Evolutionary conservation across 192 early-diverging fungal species (phyloP), one percentile per base, ranked within the genome.

Genomic region (Podila clonocystis): DNA sequence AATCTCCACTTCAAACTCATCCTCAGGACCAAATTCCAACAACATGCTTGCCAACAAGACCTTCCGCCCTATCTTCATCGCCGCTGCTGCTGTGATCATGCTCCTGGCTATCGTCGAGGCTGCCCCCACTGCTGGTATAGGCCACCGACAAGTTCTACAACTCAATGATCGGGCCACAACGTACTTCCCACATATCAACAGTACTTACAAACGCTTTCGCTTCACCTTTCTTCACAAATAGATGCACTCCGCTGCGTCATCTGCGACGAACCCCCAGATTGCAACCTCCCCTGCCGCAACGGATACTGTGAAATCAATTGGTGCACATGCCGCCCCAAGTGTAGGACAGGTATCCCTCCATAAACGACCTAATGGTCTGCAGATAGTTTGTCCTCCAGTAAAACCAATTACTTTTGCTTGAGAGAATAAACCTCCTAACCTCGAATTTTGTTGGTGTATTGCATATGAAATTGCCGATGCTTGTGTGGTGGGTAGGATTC

Each of bases 11-110:
- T 2, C 34, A 36, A 36, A 36, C 34, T 36, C 15, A 45, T 45
- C 41, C 41, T 17, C 41, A 45, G 13, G 41, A 45, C 1, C 41
- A 45, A 45, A 33, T 33, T 17, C 13, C 34, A 8, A 45, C 41
- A 45, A 17, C 41, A 61, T 61, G 59, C 59, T 61, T 33, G 29
- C n/a, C 59, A 61, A 13, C 59, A 61, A 61, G 59, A 61, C 29
- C 59, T 5, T 61, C 59, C 59, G 41, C 1, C 41, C 19, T 20
- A 13, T 33, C 6, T 19, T 61, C 4, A 33, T 33, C 9, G 2
- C 29, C 33, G 30, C 34, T n/a, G 59, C 30, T 28, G 12, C 29
- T 33, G 28, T 17, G 8, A 33, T n/a, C 59, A 36, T n/a, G 17
- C 30, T 36, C 59, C 15, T 61, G 26, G 34, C 33, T 4, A 15